Evolutionary conservation across 805 yeast genomes (phyloP), one percentile per base, ranked within the genome.

Genomic region (Metschnikowia arizonensis): DNA sequence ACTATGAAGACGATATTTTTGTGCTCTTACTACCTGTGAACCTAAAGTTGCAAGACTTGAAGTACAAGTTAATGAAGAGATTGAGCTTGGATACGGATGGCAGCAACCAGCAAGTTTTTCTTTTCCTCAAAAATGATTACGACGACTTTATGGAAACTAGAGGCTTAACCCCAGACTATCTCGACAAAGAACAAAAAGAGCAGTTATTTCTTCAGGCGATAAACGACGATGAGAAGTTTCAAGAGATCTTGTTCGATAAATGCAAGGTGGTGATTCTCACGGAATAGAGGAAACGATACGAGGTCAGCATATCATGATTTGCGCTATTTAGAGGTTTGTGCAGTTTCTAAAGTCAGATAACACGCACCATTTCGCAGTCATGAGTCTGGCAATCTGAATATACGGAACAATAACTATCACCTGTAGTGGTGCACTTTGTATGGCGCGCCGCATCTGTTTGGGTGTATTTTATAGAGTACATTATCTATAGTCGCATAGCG

Each of bases 1-100:
- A 82, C 60, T 85, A 79, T 57, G 82, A 81, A 47, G 93, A 85
- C 56, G 95, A 86, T 59, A 86, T 86, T 12, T 86, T 85, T 68
- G 93, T 88, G 1, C 70, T 86, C 33, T 63, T 81, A 49, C 65
- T 82, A 31, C 79, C 81, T 26, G 57, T 69, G 11, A 69, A 66
- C 49, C 73, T 76, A 40, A 65, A 77, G 3, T 60, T 77, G 36
- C 67, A 63, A 28, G 84, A 78, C 46, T 58, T 82, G 47, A 73
- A 74, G 50, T 60, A 65, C 24, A 81, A 79, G 57, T 72, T 82
- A 43, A 64, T 65, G 39, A 77, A 78, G 44, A 62, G 86, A 47
- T 59, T 70, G 37, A 59, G 57, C 34, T 70, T 81, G 43, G 77
- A 73, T 38, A 61, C 61, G 7, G 55, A 44, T n/a, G 49, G 44